These are phyloP conservation scores for Globisporangium recalcitrans DNA, from an alignment of 352 stramenopile genomes.

Conservation along the genomic window DNA sequence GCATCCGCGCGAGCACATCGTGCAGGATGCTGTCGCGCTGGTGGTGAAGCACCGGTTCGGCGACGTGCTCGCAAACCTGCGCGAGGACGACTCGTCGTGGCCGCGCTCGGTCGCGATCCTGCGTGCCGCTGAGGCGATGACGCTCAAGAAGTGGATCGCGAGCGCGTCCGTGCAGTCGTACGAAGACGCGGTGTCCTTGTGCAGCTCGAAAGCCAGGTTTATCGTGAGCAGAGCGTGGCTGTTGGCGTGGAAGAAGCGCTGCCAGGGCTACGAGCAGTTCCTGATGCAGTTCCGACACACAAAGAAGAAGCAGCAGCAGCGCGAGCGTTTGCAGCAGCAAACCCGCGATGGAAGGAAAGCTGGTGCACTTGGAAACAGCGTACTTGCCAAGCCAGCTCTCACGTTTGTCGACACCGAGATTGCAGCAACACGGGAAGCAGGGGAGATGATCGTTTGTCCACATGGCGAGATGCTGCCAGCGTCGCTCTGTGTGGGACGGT, in stretches of 20 bases:
- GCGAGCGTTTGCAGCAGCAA: constrained; percentile 27
- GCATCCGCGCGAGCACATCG: constrained; percentile 22
- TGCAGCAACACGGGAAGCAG: constrained; percentile 28
- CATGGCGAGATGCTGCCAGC: constrained; percentile 55
- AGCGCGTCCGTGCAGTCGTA: constrained; percentile 27
- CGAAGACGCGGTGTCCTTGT: constrained; percentile 32
- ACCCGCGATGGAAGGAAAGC: constrained; percentile 10
- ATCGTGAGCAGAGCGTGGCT: constrained; percentile 74
- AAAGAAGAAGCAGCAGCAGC: constrained; percentile 63
- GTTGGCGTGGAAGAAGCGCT: constrained; percentile 66
- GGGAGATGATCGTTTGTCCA: constrained; percentile 57
- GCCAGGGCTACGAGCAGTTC: constrained; percentile 68
- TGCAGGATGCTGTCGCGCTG: constrained; percentile 54
- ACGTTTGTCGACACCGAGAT: constrained; percentile 23
- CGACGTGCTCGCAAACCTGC: constrained; percentile 47
- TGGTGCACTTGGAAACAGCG: constrained; percentile 4
- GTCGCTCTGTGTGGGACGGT: constrained; percentile 53
- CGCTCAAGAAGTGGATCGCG: constrained; percentile 52
- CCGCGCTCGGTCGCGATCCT: constrained; percentile 53
- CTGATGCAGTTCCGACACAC: constrained; percentile 62
- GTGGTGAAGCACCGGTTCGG: constrained; percentile 53
- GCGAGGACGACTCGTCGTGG: constrained; percentile 44
- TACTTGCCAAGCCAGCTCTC: not conserved
- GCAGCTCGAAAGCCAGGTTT: constrained; percentile 31
- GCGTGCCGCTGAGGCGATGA: constrained; percentile 56